Conservation (phyloP, 257 asterid species). For the Avicennia marina region DNA sequence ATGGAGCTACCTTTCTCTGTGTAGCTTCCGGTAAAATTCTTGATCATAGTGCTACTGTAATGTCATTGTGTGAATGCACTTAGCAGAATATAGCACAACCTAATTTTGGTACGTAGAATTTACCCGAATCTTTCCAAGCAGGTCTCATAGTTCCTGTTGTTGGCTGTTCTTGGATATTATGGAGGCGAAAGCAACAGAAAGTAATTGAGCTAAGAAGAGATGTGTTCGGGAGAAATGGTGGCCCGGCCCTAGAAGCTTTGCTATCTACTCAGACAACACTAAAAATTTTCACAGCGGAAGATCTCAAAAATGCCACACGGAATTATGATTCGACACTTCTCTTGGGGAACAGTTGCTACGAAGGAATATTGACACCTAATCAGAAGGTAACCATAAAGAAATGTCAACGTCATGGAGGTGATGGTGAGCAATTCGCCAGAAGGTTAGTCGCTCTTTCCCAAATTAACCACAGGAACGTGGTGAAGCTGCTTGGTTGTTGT, state of each 20-base stretch:
- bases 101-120: background rate
- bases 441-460: constrained; percentile 18
- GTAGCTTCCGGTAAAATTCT: constrained; percentile 18
- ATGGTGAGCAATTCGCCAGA: constrained; percentile 10
- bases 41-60: background rate
- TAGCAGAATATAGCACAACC: background rate
- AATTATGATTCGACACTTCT: constrained; percentile 8
- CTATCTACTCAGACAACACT: background rate
- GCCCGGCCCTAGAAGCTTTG: constrained; percentile 11
- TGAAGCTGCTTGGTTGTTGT: constrained; percentile 29
- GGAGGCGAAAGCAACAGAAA: constrained; percentile 21
- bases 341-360: constrained; percentile 8
- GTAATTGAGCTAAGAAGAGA: constrained; percentile 12
- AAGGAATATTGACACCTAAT: constrained; percentile 16
- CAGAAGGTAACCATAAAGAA: constrained; percentile 3
- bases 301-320: constrained; percentile 25
- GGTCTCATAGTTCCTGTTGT: constrained; percentile 22
- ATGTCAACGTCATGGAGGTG: constrained; percentile 2
- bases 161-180: constrained; percentile 21
- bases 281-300: constrained; percentile 22
- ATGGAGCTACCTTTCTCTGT: background rate
- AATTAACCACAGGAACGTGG: constrained; percentile 22
- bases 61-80: background rate
- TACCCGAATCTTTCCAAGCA: constrained; percentile 5
- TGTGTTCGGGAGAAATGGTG: constrained; percentile 23